Evolutionary conservation across 75 land plant genomes (phyloP).

Genomic region (Ceratopteris richardii): DNA sequence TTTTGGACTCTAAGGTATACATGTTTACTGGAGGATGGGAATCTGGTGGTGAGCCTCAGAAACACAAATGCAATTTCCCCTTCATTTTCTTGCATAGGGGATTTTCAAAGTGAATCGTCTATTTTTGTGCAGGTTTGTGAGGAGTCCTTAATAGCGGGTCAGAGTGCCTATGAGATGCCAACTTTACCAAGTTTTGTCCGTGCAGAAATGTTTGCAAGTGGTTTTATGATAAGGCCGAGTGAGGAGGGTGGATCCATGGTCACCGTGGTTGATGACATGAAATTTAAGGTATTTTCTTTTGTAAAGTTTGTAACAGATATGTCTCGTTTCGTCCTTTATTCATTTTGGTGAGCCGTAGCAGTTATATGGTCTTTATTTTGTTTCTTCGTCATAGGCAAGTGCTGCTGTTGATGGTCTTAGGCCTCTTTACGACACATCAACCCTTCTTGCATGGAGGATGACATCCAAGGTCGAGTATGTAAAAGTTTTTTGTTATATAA

Average conservation of each 20-base stretch:
- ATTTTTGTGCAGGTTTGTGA: slow-evolving; percentile 60
- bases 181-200: slow-evolving; percentile 38
- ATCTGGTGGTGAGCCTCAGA: slow-evolving; percentile 21
- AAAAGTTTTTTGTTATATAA: too few species aligned
- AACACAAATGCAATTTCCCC: not conserved
- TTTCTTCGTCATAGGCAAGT: too few species aligned
- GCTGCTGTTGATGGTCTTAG: slow-evolving; percentile 55
- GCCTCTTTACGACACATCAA: slow-evolving; percentile 53
- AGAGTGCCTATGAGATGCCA: slow-evolving; percentile 46
- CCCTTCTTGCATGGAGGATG: slow-evolving; percentile 46
- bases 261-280: slow-evolving; percentile 58
- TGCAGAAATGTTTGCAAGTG: slow-evolving; percentile 64
- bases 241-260: slow-evolving; percentile 65
- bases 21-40: slow-evolving; percentile 26
- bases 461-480: slow-evolving; percentile 15
- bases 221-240: slow-evolving; percentile 57
- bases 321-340: too few species aligned
- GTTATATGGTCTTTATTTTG: too few species aligned
- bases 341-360: too few species aligned
- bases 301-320: too few species aligned
- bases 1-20: slow-evolving; percentile 91
- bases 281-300: slow-evolving; percentile 38
- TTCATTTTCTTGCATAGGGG: too few species aligned
- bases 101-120: too few species aligned
- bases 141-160: slow-evolving; percentile 46